phyloP scores from a whole-genome alignment of 2,329 filamentous ascomycete genomes.

The Penicillium fuscoglaucum region DNA sequence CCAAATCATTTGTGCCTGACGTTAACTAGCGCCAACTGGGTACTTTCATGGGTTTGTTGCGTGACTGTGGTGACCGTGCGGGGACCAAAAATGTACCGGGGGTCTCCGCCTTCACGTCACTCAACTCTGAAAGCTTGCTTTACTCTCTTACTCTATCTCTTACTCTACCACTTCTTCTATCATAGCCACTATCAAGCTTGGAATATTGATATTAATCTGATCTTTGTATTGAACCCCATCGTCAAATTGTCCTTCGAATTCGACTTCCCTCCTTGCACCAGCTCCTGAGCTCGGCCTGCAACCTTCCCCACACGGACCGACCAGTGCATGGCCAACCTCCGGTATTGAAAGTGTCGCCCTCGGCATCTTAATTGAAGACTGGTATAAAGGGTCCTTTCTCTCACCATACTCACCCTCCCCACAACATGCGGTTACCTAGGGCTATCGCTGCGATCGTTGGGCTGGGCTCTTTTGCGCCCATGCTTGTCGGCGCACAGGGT shows the following conservation, averaged over 20 bases:
- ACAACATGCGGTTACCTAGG: conserved; percentile 35
- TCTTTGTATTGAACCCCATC: background rate
- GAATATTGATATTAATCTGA: background rate
- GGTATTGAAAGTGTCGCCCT: background rate
- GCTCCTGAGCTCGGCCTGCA: conserved; percentile 4
- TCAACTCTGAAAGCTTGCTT: conserved; percentile 7
- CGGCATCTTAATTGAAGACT: background rate
- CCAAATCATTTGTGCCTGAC: conserved; percentile 18
- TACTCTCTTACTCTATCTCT: background rate
- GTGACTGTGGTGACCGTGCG: conserved; percentile 2
- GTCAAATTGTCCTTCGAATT: background rate
- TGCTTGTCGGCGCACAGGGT: conserved; percentile 32
- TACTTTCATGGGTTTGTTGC: background rate
- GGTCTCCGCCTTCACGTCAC: conserved; percentile 20
- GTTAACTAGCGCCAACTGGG: conserved; percentile 17
- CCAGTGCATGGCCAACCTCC: conserved; percentile 15
- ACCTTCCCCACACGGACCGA: conserved; percentile 14
- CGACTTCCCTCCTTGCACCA: background rate
- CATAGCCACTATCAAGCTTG: background rate
- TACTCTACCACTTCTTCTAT: background rate
- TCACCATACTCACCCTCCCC: background rate
- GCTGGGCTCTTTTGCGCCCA: conserved; percentile 30
- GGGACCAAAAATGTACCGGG: conserved; percentile 12
- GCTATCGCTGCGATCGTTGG: conserved; percentile 28
- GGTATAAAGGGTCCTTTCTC: background rate